Evolutionary conservation across 163 green algal genomes (phyloP).

Genomic region (Chloromonas sp.): DNA sequence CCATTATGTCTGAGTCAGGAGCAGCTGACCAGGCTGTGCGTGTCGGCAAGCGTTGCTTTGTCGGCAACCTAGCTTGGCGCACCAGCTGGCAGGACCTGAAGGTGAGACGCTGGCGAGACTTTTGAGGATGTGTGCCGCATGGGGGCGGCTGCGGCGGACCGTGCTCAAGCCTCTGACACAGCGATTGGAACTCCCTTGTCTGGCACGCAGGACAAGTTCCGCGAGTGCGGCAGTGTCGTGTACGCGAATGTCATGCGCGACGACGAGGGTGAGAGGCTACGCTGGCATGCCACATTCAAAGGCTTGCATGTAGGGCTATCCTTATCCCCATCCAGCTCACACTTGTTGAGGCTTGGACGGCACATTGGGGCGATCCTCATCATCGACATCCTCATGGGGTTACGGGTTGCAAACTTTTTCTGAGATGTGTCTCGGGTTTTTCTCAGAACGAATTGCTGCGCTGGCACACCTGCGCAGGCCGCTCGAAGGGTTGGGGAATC

Average conservation of each 20-base stretch:
- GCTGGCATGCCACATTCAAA: neutral
- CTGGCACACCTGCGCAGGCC: constrained; percentile 38
- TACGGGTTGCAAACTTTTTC: neutral
- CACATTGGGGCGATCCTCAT: neutral
- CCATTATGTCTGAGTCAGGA: neutral
- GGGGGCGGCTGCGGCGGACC: no score
- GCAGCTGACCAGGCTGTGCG: constrained; percentile 28
- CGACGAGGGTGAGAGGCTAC: constrained; percentile 23
- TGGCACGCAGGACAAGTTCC: constrained; percentile 67
- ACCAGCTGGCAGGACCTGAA: constrained; percentile 76
- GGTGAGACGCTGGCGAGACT: neutral
- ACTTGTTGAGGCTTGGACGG: neutral
- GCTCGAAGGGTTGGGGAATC: constrained; percentile 92
- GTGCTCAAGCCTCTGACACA: no score
- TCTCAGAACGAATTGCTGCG: no score
- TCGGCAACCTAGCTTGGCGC: constrained; percentile 84
- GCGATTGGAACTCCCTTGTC: no score
- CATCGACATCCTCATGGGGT: neutral
- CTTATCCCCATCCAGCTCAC: no score
- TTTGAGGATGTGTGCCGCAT: no score
- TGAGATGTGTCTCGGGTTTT: neutral
- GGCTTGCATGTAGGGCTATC: neutral
- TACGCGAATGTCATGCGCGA: constrained; percentile 75
- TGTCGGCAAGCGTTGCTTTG: constrained; percentile 76
- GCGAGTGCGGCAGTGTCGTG: constrained; percentile 56